Base-by-base conservation (phyloP, 129 eudicot genomes). In the Pittosporum tobira region DNA sequence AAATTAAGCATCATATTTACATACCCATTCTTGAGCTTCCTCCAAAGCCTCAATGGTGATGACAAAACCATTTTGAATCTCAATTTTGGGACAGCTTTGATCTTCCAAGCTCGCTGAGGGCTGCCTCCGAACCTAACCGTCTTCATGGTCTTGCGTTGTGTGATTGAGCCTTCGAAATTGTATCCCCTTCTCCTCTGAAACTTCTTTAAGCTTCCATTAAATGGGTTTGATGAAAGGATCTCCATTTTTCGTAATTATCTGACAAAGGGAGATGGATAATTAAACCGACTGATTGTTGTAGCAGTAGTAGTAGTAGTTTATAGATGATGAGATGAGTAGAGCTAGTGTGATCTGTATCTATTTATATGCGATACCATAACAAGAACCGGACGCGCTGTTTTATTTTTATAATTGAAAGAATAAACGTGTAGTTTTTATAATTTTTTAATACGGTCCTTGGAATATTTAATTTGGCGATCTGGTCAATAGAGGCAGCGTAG, bases 1-100 rank as follows among this genome's bases (percentile, higher is more conserved):
- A 79, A 36, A 23, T 62, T 63, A 24, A 85, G 69, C 95, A 85
- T 85, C 87, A 71, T 62, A 24, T 81, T 61, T 23, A 79, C 57
- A 36, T 85, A 85, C 1, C 79, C 80, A 37, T 71, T 81, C 79
- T 79, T 81, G 4, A 85, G 12, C 62, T 73, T 76, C 29, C 67
- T 48, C 81, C 73, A 85, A 7, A 85, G 29, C 59, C 69, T 65
- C 23, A 73, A 24, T 0, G 90, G 90, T 13, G 89, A 81, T 0
- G 44, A 47, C 4, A 48, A 8, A n/a, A 44, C 63, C 40, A 49
- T 70, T 53, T 68, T 71, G 59, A 78, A 48, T 37, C 75, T 69
- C 59, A 78, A 51, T 38, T 70, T 78, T 29, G 65, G 78, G 3
- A 66, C 36, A 4, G 54, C 36, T 69, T 76, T 81, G 59, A 81